Base-by-base conservation (phyloP, 2,329 filamentous ascomycete genomes). In the Coleophoma eucalyptorum region DNA sequence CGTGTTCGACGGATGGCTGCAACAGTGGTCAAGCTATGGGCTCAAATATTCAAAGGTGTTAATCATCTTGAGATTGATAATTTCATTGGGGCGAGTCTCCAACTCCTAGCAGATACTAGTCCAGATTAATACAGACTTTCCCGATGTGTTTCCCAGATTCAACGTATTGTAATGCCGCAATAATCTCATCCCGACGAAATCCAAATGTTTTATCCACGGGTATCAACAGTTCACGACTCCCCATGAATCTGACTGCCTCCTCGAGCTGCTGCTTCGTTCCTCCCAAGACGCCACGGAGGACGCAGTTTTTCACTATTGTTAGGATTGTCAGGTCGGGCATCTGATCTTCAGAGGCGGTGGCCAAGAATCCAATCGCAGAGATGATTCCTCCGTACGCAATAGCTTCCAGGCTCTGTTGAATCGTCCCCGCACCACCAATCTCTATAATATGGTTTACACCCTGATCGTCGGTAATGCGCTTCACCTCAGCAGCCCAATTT, bases 401-500 rank as follows among this genome's bases (percentile, higher is more conserved):
- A 16, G 69, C 69, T 8, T 71, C 65, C 33, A 86, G 66, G 3
- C 73, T 76, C 60, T 85, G 74, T 4, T 69, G 61, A 55, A 88
- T 73, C 0, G 83, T 87, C n/a, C 72, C 74, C 0, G 79, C 72
- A 0, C 85, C 85, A 13, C 81, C 84, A 15, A 88, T 78, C 58
- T 89, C 86, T 37, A 87, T 61, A 35, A 89, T 69, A 53, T 84
- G 73, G 58, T 87, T 77, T 8, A 85, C 78, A 13, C 86, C 86
- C 2, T 58, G 60, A 2, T 71, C 71, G 1, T 69, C 64, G 0
- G 71, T 74, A 0, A 78, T 71, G 0, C 75, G 77, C 12, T 76
- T 62, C 10, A 82, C 83, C 26, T 74, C 74, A 3, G 71, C 66
- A n/a, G 83, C 80, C 84, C 84, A 88, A 44, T 80, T 74, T 0